Evolutionary conservation across 306 rosid species (phyloP).

Genomic region (Amphicarpaea edgeworthii): DNA sequence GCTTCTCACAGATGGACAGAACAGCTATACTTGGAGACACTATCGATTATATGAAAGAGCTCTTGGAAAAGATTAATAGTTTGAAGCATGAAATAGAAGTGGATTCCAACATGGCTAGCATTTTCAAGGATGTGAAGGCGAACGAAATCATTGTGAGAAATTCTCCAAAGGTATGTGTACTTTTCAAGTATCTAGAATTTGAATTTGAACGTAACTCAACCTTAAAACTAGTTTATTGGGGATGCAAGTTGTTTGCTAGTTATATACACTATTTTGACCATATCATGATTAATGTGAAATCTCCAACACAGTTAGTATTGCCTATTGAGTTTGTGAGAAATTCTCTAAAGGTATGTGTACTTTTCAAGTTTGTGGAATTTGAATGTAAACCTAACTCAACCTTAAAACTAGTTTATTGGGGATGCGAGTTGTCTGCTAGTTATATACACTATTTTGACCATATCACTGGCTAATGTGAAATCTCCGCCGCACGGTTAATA

Average conservation of each 20-base stretch:
- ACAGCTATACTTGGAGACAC: slow-evolving; percentile 90
- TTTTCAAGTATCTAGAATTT: not conserved
- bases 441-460: not conserved
- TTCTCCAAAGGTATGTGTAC: slow-evolving; percentile 69
- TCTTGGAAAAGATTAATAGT: slow-evolving; percentile 68
- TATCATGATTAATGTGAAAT: too few relatives aligned
- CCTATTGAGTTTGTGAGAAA: slow-evolving; percentile 74
- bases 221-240: not conserved
- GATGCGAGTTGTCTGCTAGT: not conserved
- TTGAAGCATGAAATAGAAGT: slow-evolving; percentile 65
- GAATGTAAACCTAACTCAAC: not conserved
- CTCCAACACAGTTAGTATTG: too few relatives aligned
- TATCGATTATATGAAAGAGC: slow-evolving; percentile 88
- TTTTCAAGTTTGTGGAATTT: not conserved
- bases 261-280: too few relatives aligned
- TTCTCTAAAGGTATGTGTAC: slow-evolving; percentile 68
- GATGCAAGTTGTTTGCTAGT: too few relatives aligned
- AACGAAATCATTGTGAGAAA: slow-evolving; percentile 69
- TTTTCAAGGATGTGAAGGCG: slow-evolving; percentile 62
- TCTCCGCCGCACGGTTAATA: not conserved
- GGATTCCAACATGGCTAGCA: slow-evolving; percentile 51
- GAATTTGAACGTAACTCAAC: not conserved
- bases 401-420: not conserved
- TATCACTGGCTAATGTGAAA: not conserved
- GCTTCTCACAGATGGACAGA: slow-evolving; percentile 75